Percentiles rank a stretch among this genome's conserved stretches.
Evolutionary conservation across 2,329 filamentous ascomycete genomes (phyloP).

Genomic region (Xylaria hypoxylon): DNA sequence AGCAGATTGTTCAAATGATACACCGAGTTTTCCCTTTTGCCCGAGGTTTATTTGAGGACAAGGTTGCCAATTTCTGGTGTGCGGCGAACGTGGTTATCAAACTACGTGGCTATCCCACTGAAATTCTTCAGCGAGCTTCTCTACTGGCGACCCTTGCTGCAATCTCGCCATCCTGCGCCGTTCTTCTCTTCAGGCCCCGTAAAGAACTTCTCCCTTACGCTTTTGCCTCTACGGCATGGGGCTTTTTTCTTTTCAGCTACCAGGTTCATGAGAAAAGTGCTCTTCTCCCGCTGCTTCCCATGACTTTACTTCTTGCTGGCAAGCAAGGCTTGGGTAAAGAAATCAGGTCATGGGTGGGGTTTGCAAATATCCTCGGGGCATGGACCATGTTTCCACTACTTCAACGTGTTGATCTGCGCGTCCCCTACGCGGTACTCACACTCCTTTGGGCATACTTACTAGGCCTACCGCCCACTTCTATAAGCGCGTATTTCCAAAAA

Average conservation of each 20-base stretch:
- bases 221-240: constrained; percentile 89
- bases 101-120: constrained; percentile 77
- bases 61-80: constrained; percentile 99
- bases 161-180: constrained; percentile 81
- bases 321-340: constrained; percentile 81
- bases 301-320: constrained; percentile 87
- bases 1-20: constrained; percentile 84
- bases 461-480: constrained; percentile 82
- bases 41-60: constrained; percentile 97
- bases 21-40: constrained; percentile 97
- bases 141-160: constrained; percentile 79
- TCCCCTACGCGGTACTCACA: constrained; percentile 88
- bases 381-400: constrained; percentile 97
- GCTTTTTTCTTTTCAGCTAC: constrained; percentile 97
- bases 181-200: constrained; percentile 82
- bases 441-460: constrained; percentile 92
- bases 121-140: constrained; percentile 80
- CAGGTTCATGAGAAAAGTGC: constrained; percentile 99
- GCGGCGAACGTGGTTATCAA: constrained; percentile 91
- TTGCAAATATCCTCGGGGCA: constrained; percentile 86
- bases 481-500: constrained; percentile 73
- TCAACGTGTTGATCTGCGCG: constrained; percentile 81
- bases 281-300: constrained; percentile 88
- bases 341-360: constrained; percentile 91
- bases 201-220: constrained; percentile 83